Conservation (phyloP, 441 rosid genomes). For the Populus trichocarpa region DNA sequence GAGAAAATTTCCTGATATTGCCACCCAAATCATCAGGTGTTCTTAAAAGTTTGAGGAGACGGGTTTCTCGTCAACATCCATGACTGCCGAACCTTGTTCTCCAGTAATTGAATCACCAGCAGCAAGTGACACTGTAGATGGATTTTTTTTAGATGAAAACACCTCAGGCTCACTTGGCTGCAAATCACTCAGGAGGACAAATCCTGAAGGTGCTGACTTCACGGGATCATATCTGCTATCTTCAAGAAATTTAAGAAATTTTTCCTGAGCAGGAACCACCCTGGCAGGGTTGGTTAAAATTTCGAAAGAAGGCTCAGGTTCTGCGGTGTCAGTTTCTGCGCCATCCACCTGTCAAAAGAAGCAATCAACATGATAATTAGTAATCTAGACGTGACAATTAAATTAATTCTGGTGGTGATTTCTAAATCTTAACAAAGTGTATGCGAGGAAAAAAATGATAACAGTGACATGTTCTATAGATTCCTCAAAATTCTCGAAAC, state of each 20-base stretch:
- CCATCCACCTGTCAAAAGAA: slow-evolving; percentile 54
- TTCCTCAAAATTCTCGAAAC: too few relatives aligned
- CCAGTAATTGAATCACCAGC: slow-evolving; percentile 44
- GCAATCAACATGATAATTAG: not conserved
- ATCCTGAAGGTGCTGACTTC: slow-evolving; percentile 83
- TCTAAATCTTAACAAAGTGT: not conserved
- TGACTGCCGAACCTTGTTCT: slow-evolving; percentile 58
- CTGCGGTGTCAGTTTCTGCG: slow-evolving; percentile 47
- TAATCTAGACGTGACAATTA: not conserved
- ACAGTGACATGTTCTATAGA: too few relatives aligned
- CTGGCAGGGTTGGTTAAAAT: slow-evolving; percentile 89
- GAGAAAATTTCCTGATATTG: too few relatives aligned
- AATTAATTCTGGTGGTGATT: too few relatives aligned
- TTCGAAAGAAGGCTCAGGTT: slow-evolving; percentile 81
- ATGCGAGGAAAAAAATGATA: not conserved
- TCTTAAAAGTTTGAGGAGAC: slow-evolving; percentile 91
- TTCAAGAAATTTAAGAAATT: slow-evolving; percentile 68
- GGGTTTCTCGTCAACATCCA: slow-evolving; percentile 97
- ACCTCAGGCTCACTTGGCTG: slow-evolving; percentile 72
- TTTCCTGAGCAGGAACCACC: slow-evolving; percentile 91
- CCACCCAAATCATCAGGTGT: slow-evolving; percentile 39
- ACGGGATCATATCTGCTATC: slow-evolving; percentile 86
- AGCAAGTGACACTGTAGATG: slow-evolving; percentile 60
- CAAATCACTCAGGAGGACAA: slow-evolving; percentile 80
- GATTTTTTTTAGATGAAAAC: slow-evolving; percentile 76